Percentiles rank a stretch among this genome's conserved stretches.
These are phyloP conservation scores for Ogataea haglerorum DNA, from an alignment of 805 yeast genomes.

Conservation along the genomic window DNA sequence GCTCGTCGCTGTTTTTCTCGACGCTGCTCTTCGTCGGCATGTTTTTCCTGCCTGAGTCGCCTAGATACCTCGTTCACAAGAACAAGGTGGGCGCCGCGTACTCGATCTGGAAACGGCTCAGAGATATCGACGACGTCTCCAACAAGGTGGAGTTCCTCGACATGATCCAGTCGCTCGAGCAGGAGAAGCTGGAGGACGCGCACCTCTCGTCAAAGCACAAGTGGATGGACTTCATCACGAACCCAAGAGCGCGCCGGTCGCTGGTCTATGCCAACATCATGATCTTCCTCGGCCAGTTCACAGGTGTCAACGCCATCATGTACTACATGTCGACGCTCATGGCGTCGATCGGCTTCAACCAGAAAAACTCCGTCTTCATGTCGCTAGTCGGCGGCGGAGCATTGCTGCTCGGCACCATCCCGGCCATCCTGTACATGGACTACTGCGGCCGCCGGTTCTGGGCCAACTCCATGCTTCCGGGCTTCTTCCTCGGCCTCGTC, in stretches of 20 bases:
- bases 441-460: conserved; percentile 55
- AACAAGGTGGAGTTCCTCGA: conserved; percentile 55
- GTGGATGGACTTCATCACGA: conserved; percentile 49
- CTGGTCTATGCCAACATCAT: conserved; percentile 53
- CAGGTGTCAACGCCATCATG: conserved; percentile 66
- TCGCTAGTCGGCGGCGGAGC: conserved; percentile 69
- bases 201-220: conserved; percentile 34
- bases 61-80: conserved; percentile 53
- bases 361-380: conserved; percentile 56
- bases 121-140: conserved; percentile 42
- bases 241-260: conserved; percentile 61
- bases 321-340: conserved; percentile 61
- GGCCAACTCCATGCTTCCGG: conserved; percentile 53
- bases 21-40: conserved; percentile 48
- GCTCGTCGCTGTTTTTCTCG: conserved; percentile 59
- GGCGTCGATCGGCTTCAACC: conserved; percentile 50
- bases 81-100: conserved; percentile 50
- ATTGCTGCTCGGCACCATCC: conserved; percentile 59
- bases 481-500: conserved; percentile 58
- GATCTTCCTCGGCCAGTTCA: conserved; percentile 61
- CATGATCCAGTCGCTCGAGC: conserved; percentile 49
- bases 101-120: conserved; percentile 52
- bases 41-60: conserved; percentile 58
- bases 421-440: conserved; percentile 59
- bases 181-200: conserved; percentile 36